phyloP scores from a whole-genome alignment of 306 rosid species.

The Fragaria ananassa region DNA sequence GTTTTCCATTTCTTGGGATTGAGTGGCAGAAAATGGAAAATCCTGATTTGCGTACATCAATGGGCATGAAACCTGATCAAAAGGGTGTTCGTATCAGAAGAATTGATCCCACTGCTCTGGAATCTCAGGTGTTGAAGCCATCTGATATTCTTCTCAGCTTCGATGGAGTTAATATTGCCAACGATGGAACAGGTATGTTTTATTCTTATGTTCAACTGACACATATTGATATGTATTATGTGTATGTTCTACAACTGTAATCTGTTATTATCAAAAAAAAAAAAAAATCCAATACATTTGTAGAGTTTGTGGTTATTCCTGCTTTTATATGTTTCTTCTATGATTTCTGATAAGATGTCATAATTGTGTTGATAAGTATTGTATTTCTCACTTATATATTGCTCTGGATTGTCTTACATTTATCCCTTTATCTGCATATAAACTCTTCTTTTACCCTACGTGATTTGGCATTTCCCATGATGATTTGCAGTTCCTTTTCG shows the following conservation, averaged over 20 bases:
- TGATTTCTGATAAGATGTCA: not conserved
- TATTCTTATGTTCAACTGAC: not conserved
- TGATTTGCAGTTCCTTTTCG: slow-evolving; percentile 63
- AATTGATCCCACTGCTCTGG: slow-evolving; percentile 90
- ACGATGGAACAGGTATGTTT: slow-evolving; percentile 87
- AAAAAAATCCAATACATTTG: not conserved
- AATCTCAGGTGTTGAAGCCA: slow-evolving; percentile 75
- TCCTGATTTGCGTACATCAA: slow-evolving; percentile 78
- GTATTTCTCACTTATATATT: not conserved
- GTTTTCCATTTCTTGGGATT: slow-evolving; percentile 91
- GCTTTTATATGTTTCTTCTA: not conserved
- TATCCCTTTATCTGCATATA: not conserved
- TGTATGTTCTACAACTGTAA: too few species aligned
- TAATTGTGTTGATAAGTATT: not conserved
- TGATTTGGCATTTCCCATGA: not conserved
- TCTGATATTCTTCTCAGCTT: slow-evolving; percentile 93
- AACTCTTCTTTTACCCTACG: slow-evolving; percentile 11
- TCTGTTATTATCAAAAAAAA: too few species aligned
- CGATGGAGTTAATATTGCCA: slow-evolving; percentile 87
- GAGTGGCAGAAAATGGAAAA: slow-evolving; percentile 99
- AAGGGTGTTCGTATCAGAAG: slow-evolving; percentile 96
- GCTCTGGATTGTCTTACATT: not conserved
- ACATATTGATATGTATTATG: not conserved
- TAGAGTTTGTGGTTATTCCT: not conserved
- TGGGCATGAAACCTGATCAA: slow-evolving; percentile 82